Evolutionary conservation across 78 protist genomes (phyloP).

Genomic region (Emiliania huxleyi): DNA sequence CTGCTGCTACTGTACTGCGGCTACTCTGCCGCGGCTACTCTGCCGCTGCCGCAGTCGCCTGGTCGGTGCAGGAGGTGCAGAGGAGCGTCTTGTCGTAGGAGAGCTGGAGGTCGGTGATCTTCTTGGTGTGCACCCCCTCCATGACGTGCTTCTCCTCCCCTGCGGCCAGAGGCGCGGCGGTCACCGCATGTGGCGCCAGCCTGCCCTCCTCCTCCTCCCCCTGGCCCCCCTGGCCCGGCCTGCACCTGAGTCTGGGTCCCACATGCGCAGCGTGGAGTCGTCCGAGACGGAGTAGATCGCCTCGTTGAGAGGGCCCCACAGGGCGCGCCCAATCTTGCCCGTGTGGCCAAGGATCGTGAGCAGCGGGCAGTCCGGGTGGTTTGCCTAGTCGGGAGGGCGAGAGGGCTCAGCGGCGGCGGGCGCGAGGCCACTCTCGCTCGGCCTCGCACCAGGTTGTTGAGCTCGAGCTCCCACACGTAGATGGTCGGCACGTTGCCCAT

Average conservation of each 20-base stretch:
- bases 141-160: not conserved
- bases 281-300: constrained; percentile 47
- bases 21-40: no score
- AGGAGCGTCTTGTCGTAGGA: constrained; percentile 73
- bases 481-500: constrained; percentile 66
- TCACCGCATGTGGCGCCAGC: no score
- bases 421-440: not conserved
- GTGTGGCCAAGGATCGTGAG: not conserved
- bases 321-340: constrained; percentile 38
- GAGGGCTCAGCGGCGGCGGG: not conserved
- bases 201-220: no score
- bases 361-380: not conserved
- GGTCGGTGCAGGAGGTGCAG: not conserved
- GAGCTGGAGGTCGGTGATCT: constrained; percentile 66
- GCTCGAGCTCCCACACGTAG: not conserved
- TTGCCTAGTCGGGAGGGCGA: not conserved
- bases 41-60: no score
- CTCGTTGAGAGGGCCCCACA: constrained; percentile 67
- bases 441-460: not conserved
- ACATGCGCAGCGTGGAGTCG: constrained; percentile 39
- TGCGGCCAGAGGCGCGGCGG: no score
- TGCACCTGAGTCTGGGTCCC: constrained; percentile 32
- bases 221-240: no score
- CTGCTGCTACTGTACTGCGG: no score
- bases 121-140: constrained; percentile 42